These are phyloP conservation scores for Beauveria medogensis DNA, from an alignment of 2,329 filamentous ascomycete species.

Conservation along the genomic window DNA sequence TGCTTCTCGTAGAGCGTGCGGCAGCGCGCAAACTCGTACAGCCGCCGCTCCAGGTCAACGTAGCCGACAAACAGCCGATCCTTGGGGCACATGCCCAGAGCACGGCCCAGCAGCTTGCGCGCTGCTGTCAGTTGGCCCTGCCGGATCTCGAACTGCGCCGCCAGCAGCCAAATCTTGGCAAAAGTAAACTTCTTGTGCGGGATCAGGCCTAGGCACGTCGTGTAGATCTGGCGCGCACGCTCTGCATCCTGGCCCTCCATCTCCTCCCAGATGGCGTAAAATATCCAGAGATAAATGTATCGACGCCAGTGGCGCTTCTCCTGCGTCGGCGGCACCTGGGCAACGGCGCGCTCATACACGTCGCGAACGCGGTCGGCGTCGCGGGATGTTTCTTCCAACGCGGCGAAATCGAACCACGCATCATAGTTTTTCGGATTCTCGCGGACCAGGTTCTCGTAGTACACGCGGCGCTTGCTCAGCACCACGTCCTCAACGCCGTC, in stretches of 20 bases:
- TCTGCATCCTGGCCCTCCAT: slow-evolving; percentile 70
- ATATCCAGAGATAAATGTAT: slow-evolving; percentile 97
- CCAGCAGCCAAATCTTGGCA: slow-evolving; percentile 90
- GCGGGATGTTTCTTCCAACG: slow-evolving; percentile 78
- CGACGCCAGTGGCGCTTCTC: slow-evolving; percentile 96
- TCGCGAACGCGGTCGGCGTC: slow-evolving; percentile 80
- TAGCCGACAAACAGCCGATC: slow-evolving; percentile 93
- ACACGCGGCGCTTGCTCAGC: slow-evolving; percentile 81
- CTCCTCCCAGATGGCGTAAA: slow-evolving; percentile 95
- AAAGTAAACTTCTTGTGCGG: slow-evolving; percentile 98
- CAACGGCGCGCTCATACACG: slow-evolving; percentile 90
- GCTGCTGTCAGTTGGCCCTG: slow-evolving; percentile 74
- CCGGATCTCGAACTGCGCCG: slow-evolving; percentile 86
- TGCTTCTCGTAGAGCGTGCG: slow-evolving; percentile 90
- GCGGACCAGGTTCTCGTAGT: slow-evolving; percentile 91
- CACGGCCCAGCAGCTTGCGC: slow-evolving; percentile 80
- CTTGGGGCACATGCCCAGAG: slow-evolving; percentile 92
- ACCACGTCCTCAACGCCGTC: slow-evolving; percentile 95
- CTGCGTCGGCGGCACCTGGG: slow-evolving; percentile 87
- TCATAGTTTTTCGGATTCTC: slow-evolving; percentile 97
- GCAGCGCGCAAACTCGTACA: slow-evolving; percentile 91
- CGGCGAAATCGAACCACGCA: slow-evolving; percentile 90
- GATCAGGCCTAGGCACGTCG: slow-evolving; percentile 76
- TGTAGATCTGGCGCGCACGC: slow-evolving; percentile 82
- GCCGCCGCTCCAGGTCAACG: slow-evolving; percentile 81